Evolutionary conservation across 2,329 filamentous ascomycete genomes (phyloP).

Genomic region (Clonostachys rosea): DNA sequence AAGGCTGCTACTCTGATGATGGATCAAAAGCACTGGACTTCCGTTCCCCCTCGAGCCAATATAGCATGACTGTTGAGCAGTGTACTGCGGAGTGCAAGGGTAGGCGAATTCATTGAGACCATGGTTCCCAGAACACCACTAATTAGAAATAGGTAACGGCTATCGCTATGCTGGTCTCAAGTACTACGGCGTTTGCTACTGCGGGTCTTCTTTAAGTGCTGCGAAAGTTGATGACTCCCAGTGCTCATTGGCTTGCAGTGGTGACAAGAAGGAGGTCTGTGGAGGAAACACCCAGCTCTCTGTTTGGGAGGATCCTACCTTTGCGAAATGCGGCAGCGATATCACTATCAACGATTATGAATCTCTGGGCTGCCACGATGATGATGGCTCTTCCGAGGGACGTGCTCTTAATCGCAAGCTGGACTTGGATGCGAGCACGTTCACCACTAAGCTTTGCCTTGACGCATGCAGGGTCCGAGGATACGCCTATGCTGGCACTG

Average conservation of each 20-base stretch:
- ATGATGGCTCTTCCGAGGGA: constrained; percentile 27
- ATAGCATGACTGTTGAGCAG: constrained; percentile 40
- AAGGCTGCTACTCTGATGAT: constrained; percentile 41
- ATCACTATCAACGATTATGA: constrained; percentile 47
- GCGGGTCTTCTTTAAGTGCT: constrained; percentile 44
- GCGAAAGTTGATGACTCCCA: constrained; percentile 44
- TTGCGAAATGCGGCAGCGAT: constrained; percentile 33
- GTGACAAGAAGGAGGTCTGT: constrained; percentile 37
- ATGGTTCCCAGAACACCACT: not conserved
- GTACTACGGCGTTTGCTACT: constrained; percentile 49
- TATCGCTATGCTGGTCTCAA: constrained; percentile 46
- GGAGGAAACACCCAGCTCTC: constrained; percentile 42
- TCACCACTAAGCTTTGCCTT: constrained; percentile 38
- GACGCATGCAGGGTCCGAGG: constrained; percentile 33
- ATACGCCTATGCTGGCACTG: constrained; percentile 42
- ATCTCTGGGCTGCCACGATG: constrained; percentile 58
- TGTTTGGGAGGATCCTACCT: constrained; percentile 43
- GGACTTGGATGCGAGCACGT: constrained; percentile 21
- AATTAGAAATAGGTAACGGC: constrained; percentile 28
- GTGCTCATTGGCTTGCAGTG: constrained; percentile 52
- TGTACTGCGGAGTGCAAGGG: constrained; percentile 46
- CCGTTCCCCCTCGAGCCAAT: constrained; percentile 27
- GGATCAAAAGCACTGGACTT: constrained; percentile 29
- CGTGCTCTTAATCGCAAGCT: constrained; percentile 40
- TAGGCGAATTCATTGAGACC: constrained; percentile 8